Evolutionary conservation across 768 basidiomycete genomes (phyloP), one percentile per base, ranked within the genome.

Genomic region (Russula ochroleuca): DNA sequence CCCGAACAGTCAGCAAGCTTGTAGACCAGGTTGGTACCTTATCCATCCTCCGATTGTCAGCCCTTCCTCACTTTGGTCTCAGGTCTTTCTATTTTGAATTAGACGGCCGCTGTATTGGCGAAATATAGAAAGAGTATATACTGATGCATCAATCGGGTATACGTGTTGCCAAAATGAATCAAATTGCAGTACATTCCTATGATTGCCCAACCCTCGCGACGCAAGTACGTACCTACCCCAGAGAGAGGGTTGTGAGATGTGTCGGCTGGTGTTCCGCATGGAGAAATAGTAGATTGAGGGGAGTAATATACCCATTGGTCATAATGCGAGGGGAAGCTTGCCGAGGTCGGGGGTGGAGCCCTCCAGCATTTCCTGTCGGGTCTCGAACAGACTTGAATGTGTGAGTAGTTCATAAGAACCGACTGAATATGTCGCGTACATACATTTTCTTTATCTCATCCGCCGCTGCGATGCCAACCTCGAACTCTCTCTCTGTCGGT

Each of bases 1-100:
- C 97, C 6, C 84, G 90, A 67, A 85, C 92, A 8, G 82, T 97
- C 76, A 94, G 90, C 84, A 99, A 98, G 79, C 84, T 95, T 52
- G 87, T 83, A 59, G 95, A 98, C 74, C 85, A 92, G 83, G 91
- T 88, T 72, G 69, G 57, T 48, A n/a, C 7, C 2, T 53, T 23
- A n/a, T 9, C n/a, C 5, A 53, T 40, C 19, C 13, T 33, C n/a
- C 31, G n/a, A 35, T n/a, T 13, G 45, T 25, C 31, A 9, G 48
- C n/a, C 25, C 53, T 38, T 10, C 28, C 71, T 74, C 31, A 73
- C 66, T 11, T 6, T 60, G 25, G 0, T n/a, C 45, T 7, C 53
- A 80, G 78, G 73, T 80, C 49, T 79, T 80, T 57, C 54, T 77
- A 62, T 79, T 80, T 70, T 80, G 57, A 72, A 47, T 56, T 62